Conservation (phyloP, 208 protist species). For the Leptomonas pyrrhocoris region DNA sequence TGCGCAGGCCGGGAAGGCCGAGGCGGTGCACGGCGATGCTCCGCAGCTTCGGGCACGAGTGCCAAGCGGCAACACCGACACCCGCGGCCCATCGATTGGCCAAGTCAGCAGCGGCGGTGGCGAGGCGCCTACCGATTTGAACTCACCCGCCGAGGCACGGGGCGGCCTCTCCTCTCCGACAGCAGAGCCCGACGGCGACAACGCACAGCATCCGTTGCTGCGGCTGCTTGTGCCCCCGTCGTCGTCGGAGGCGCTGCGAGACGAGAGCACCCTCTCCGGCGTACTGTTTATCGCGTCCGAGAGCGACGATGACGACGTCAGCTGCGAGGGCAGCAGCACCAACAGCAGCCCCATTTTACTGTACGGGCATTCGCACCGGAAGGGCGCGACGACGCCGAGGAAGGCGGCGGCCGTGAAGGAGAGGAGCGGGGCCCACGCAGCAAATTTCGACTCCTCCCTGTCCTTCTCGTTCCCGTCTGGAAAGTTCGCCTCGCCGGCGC, state of each 20-base stretch:
- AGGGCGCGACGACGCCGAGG: background rate
- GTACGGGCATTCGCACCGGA: background rate
- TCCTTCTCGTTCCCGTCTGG: slow-evolving; percentile 8
- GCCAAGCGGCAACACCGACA: too few species aligned
- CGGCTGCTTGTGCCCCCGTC: background rate
- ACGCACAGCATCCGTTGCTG: background rate
- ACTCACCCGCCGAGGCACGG: background rate
- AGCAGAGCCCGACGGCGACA: background rate
- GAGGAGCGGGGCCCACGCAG: background rate
- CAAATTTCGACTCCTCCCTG: background rate
- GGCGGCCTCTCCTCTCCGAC: background rate
- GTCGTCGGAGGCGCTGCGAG: background rate
- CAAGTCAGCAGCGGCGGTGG: too few species aligned
- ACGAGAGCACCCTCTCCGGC: slow-evolving; percentile 8
- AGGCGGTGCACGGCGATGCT: background rate
- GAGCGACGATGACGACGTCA: slow-evolving; percentile 9
- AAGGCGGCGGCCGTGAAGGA: background rate
- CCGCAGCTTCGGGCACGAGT: too few species aligned
- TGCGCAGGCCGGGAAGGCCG: background rate
- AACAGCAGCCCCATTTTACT: background rate
- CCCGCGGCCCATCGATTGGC: too few species aligned
- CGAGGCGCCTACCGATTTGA: background rate
- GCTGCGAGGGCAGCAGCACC: slow-evolving; percentile 3
- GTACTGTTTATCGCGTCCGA: slow-evolving; percentile 10
- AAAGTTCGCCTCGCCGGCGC: slow-evolving; percentile 8